Evolutionary conservation across 306 rosid genomes (phyloP), one percentile per base, ranked within the genome.

Genomic region (Cicer judaicum): DNA sequence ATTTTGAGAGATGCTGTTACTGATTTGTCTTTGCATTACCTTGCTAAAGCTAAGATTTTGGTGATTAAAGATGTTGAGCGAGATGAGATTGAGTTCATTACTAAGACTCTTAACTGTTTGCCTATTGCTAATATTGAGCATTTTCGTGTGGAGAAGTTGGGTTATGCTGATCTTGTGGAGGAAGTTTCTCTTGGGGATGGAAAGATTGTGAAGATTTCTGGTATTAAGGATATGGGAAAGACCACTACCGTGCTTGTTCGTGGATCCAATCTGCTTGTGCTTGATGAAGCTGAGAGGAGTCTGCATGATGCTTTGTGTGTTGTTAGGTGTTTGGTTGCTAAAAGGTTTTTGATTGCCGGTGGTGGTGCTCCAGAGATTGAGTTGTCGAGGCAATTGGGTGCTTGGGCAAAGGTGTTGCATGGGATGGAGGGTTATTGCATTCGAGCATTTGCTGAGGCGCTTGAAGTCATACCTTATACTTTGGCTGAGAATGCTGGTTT

Each of bases 341-440:
- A 94, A 87, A 85, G 90, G 82, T 94, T 92, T 85, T 72, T 94
- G 81, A 94, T 94, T 74, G 99, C 99, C 0, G 99, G 99, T 1
- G 99, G 99, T 21, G 99, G 99, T 2, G 99, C 99, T 0, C 99
- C 99, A 0, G 99, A 94, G 83, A 94, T 94, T 62, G 99, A 94
- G 96, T 83, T 94, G 13, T 94, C 99, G 0, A 85, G 99, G 88
- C 99, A 94, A 80, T 55, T 94, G 80, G 98, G 99, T 70, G 98
- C 99, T 1, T 94, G 99, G 99, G 97, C 99, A 0, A 94, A 94
- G 90, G 99, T 88, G 79, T 81, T 94, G 81, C 98, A 92, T 50
- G 99, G 99, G 44, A 94, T 94, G 99, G 99, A 94, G 78, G 97
- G 99, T 54, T 91, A 94, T 71, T 94, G 99, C 75, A 84, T 86